Evolutionary conservation across 2,329 filamentous ascomycete genomes (phyloP), one percentile per base, ranked within the genome.

Genomic region (Aureobasidium pullulans): DNA sequence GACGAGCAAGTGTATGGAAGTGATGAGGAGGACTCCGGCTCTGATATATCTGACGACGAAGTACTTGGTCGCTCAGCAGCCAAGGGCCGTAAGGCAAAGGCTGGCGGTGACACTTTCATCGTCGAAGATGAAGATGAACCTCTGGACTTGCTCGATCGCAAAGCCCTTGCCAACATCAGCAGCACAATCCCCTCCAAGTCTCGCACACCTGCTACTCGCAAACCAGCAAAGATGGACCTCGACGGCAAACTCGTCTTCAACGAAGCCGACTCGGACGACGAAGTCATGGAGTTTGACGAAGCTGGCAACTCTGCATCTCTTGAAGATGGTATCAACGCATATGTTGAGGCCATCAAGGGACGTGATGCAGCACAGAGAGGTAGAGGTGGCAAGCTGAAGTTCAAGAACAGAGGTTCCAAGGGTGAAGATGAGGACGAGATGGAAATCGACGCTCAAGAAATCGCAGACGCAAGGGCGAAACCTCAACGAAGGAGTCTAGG

Each of bases 1-100:
- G 93, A 97, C 72, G 88, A 96, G 73, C 92, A 93, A n/a, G 84
- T 99, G 36, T 96, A 96, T 70, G 92, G 90, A 70, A 89, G 84
- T 65, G 62, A 60, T 36, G 62, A 71, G 68, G 40, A 69, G 11
- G 86, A 79, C 50, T 71, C 84, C 47, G 80, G 76, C 53, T 84
- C 80, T 1, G 85, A 84, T 60, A 82, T 84, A 60, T 84, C 83
- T 9, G 84, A 86, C 64, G 83, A 81, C 65, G 84, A 86, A 56
- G 75, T 76, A 64, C 73, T 78, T 4, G 76, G 76, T 16, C 65
- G 70, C 42, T 75, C 73, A 77, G 79, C 71, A 69, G 75, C 64
- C 72, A 80, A 84, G 68, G 85, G 84, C 72, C 83, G 82, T 43
- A 81, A 82, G 68, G 59, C 62, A 11, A 64, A 66, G 57, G 61